Evolutionary conservation across 768 basidiomycete genomes (phyloP), one percentile per base, ranked within the genome.

Genomic region (Mycena alexandri): DNA sequence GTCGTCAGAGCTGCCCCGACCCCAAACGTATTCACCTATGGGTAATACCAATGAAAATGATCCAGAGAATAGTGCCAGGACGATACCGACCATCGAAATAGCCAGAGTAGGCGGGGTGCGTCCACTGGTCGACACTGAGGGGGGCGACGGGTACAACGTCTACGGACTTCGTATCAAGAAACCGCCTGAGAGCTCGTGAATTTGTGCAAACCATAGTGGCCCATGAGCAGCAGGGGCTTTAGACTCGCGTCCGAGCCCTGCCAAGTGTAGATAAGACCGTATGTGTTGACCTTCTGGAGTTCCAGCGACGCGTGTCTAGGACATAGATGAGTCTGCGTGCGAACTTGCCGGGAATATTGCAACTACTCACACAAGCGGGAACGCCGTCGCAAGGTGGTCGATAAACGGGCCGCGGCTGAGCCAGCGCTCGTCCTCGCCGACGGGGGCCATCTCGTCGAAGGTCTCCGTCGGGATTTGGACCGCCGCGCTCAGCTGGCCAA

Each of bases 1-100:
- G 79, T 93, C 91, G 71, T 95, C 93, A 5, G 80, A 79, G 55
- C 86, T 84, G 44, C 93, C 93, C 19, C 93, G 84, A 8, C 93
- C 93, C 92, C 92, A 94, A 16, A 95, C 80, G 70, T 82, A 85
- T 59, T 85, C 68, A 19, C 83, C 82, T 83, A 53, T 84, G 29
- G n/a, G 33, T 24, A 33, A 13, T 21, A 52, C 53, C 33, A 61
- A 8, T 10, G 60, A 17, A 4, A 46, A 25, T 43, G 14, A 24
- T 17, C n/a, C n/a, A 16, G 19, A 47, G 2, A 29, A 14, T n/a
- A 2, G 38, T 0, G 25, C 16, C 17, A 21, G 22, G 17, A 4
- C 3, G 14, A 24, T 5, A 36, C 69, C n/a, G 3, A 84, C 88
- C 89, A 67, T 90, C 89, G 69, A 82, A 89, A 61, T 83, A 73